Base-by-base conservation (phyloP, 805 yeast species). In the Alloascoidea hylecoeti region DNA sequence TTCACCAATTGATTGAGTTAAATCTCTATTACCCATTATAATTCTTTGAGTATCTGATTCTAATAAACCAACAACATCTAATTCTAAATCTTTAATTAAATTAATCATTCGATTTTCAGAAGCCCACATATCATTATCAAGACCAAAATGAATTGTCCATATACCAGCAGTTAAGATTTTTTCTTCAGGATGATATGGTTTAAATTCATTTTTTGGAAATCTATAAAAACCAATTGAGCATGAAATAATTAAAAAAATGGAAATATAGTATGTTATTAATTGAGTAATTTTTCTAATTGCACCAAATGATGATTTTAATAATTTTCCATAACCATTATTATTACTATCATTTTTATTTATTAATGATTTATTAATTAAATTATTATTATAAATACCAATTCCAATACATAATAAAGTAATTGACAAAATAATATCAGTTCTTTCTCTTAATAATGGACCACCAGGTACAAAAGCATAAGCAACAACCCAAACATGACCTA, bases 381-480 rank as follows among this genome's bases (percentile, higher is more conserved):
- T 17, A 28, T 23, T 23, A 23, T 23, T 23, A 28, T 53, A 52
- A 1, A 77, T 60, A 13, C 89, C 89, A 4, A 64, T 42, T 2
- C 70, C 65, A 17, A 84, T 58, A 35, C 68, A 51, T 0, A 56
- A 44, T 35, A 77, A 72, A 13, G 92, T 73, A 5, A 61, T 43
- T 4, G 68, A 68, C 34, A 86, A 56, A 2, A 92, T 71, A 35
- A 81, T 56, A 55, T 85, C 95, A 1, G 92, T 78, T 55, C 96
- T 72, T 57, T 92, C 98, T 51, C 98, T 72, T 38, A 92, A 63
- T 16, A 81, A 43, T 53, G 79, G 78, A 5, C 98, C 98, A 42
- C 84, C 88, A 6, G 98, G 98, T 35, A 92, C 98, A 61, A 92
- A 92, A 0, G 98, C 97, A 57, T 92, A 92, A 0, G 98, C 98